phyloP scores from a whole-genome alignment of 2,329 filamentous ascomycete genomes.

The Neonectria sp. region DNA sequence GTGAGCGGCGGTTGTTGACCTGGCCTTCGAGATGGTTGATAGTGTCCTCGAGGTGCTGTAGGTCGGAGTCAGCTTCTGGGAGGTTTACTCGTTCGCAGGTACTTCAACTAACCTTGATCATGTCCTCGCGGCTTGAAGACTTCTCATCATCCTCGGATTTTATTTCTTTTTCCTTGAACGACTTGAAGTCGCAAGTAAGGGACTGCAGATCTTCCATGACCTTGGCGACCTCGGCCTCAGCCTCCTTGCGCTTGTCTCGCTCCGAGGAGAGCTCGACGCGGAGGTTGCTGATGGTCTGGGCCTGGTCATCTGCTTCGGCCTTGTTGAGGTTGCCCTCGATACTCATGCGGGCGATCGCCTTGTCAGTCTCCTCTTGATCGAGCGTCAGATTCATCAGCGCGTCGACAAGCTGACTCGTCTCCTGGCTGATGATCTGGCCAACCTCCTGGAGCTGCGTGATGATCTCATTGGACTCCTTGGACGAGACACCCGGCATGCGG shows the following conservation, averaged over 20 bases:
- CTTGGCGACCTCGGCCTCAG: conserved; percentile 48
- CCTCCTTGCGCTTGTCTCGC: conserved; percentile 48
- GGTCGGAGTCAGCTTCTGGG: conserved; percentile 1
- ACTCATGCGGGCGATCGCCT: conserved; percentile 56
- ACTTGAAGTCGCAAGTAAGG: conserved; percentile 49
- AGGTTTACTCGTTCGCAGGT: too few species aligned
- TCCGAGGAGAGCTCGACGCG: conserved; percentile 51
- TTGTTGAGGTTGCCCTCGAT: conserved; percentile 56
- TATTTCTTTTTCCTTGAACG: conserved; percentile 47
- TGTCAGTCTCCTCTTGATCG: conserved; percentile 57
- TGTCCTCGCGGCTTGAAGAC: conserved; percentile 42
- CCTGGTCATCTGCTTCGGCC: conserved; percentile 52
- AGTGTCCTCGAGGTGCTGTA: conserved; percentile 51
- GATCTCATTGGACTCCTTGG: conserved; percentile 54
- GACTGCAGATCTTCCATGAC: conserved; percentile 47
- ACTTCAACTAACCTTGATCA: conserved; percentile 50
- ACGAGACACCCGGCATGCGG: conserved; percentile 57
- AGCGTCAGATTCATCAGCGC: conserved; percentile 55
- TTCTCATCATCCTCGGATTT: conserved; percentile 35
- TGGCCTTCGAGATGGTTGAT: conserved; percentile 55
- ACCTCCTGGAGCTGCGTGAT: conserved; percentile 54
- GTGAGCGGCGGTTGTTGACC: conserved; percentile 53
- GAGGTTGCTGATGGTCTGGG: conserved; percentile 51
- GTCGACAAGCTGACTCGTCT: conserved; percentile 57
- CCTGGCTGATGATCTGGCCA: conserved; percentile 55